A percentile compares a stretch with the other conserved stretches of the same genome.
Evolutionary conservation across 495 filamentous ascomycete species (phyloP).

Genomic region (Tetracladium setigerum): DNA sequence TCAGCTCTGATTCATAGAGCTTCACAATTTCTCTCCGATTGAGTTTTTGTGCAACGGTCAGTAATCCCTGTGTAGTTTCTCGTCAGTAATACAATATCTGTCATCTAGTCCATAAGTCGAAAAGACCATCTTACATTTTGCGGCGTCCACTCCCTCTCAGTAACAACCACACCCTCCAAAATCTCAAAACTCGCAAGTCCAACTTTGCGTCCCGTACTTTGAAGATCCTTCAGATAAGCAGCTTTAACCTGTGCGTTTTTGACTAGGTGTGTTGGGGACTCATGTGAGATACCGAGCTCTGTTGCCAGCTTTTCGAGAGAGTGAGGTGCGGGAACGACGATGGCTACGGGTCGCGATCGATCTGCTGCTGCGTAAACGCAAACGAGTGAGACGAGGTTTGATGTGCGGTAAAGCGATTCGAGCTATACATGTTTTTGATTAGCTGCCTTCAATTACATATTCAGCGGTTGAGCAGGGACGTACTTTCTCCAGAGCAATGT

Average conservation of each 20-base stretch:
- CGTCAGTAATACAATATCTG: constrained; percentile 13
- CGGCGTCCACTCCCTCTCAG: constrained; percentile 92
- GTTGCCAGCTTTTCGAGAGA: constrained; percentile 75
- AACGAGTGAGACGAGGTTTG: constrained; percentile 79
- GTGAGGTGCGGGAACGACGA: constrained; percentile 80
- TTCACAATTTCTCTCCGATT: constrained; percentile 58
- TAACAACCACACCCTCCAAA: constrained; percentile 81
- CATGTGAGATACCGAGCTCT: constrained; percentile 57
- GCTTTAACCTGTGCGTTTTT: constrained; percentile 70
- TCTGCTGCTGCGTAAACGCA: constrained; percentile 76
- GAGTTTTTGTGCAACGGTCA: constrained; percentile 68
- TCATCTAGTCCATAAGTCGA: neutral
- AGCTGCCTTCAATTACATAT: too few relatives aligned
- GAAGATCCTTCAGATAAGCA: constrained; percentile 71
- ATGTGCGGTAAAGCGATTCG: constrained; percentile 84
- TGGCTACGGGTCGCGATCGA: constrained; percentile 78
- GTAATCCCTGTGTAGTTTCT: constrained; percentile 40
- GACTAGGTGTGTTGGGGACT: constrained; percentile 64
- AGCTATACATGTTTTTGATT: too few relatives aligned
- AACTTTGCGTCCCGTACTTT: constrained; percentile 61
- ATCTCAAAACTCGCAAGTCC: constrained; percentile 80
- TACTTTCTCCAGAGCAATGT: constrained; percentile 92
- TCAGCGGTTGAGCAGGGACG: too few relatives aligned
- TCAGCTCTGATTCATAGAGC: constrained; percentile 56
- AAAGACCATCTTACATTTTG: constrained; percentile 65